Percentiles rank a stretch among this genome's conserved stretches.
These are phyloP conservation scores for Sporothrix protearum DNA, from an alignment of 2,329 filamentous ascomycete genomes.

Conservation along the genomic window DNA sequence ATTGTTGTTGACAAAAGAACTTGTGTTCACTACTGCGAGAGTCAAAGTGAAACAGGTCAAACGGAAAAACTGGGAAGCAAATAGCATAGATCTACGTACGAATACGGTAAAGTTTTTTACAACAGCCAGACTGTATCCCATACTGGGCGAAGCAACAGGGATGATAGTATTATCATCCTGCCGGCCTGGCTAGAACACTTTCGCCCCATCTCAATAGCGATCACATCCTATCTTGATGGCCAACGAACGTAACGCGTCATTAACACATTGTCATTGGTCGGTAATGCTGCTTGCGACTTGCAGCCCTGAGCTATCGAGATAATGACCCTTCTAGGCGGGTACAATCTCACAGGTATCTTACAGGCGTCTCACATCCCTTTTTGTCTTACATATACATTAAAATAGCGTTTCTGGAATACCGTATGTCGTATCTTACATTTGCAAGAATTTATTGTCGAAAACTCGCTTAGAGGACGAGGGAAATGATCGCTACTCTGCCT, in stretches of 20 bases:
- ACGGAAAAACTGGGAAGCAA: background rate
- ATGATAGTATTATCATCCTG: background rate
- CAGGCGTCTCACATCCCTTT: background rate
- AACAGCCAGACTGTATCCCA: background rate
- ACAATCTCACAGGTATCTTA: background rate
- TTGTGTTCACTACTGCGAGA: no score
- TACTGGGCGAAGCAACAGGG: background rate
- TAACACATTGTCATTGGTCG: background rate
- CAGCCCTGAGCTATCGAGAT: background rate
- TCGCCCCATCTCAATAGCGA: background rate
- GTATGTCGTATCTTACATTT: no score
- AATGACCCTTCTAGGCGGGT: background rate
- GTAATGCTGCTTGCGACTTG: background rate
- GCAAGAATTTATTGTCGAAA: no score
- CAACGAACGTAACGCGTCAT: background rate
- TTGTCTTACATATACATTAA: background rate
- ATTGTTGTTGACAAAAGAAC: no score
- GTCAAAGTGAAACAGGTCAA: no score
- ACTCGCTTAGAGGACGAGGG: no score
- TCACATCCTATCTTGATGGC: background rate
- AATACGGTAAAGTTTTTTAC: background rate
- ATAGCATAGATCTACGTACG: background rate
- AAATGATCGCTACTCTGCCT: no score
- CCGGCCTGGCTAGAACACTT: background rate
- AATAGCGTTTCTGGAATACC: background rate